Conservation (phyloP, 2,329 filamentous ascomycete species). For the Seiridium cupressi region DNA sequence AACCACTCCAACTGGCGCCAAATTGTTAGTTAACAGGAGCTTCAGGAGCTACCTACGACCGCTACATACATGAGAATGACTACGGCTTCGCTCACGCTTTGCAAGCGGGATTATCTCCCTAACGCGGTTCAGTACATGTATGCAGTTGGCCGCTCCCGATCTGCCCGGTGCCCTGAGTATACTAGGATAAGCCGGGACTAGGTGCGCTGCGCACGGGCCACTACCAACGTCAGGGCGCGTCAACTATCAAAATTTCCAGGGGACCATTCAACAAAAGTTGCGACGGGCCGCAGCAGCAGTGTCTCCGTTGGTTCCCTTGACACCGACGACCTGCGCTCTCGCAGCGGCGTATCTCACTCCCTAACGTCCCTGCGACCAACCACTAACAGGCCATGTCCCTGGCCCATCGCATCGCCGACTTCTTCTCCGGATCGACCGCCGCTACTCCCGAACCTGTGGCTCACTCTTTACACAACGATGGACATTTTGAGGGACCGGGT, state of each 20-base stretch:
- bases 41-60: too few species aligned
- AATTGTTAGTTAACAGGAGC: too few species aligned
- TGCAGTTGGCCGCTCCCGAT: too few species aligned
- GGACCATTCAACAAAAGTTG: background rate
- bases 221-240: conserved; percentile 6
- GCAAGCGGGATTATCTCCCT: too few species aligned
- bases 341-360: background rate
- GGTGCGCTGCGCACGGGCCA: conserved; percentile 1
- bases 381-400: conserved; percentile 49
- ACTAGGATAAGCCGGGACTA: background rate
- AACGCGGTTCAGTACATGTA: too few species aligned
- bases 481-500: conserved; percentile 26
- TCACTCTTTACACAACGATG: conserved; percentile 30
- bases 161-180: too few species aligned
- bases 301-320: conserved; percentile 1
- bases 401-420: conserved; percentile 50
- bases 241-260: conserved; percentile 2
- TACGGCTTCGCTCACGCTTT: too few species aligned
- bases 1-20: too few species aligned
- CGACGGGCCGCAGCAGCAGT: background rate
- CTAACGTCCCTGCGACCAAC: background rate
- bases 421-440: conserved; percentile 43
- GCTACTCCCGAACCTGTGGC: conserved; percentile 26
- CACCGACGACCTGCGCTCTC: background rate
- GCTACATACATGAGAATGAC: too few species aligned